These are phyloP conservation scores for Parastagonospora avenae DNA, from an alignment of 2,329 filamentous ascomycete genomes.

Conservation along the genomic window DNA sequence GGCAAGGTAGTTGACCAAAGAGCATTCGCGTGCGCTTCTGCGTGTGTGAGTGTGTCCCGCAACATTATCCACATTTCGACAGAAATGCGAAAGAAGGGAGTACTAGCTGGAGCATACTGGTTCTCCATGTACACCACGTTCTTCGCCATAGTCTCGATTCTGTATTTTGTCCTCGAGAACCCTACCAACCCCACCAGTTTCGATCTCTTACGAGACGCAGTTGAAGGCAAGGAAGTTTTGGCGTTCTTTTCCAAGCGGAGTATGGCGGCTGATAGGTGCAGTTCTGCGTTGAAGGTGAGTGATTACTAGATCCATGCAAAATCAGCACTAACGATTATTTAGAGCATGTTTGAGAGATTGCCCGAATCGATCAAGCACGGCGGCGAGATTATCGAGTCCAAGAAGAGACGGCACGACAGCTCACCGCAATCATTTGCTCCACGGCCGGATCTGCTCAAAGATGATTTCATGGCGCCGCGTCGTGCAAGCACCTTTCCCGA, in stretches of 20 bases:
- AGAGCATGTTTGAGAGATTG: conserved; percentile 84
- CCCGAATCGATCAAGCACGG: conserved; percentile 69
- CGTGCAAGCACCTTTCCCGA: conserved; percentile 47
- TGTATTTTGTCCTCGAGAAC: conserved; percentile 82
- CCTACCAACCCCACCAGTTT: conserved; percentile 74
- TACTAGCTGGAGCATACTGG: conserved; percentile 84
- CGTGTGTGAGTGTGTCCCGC: conserved; percentile 68
- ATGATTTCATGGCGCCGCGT: conserved; percentile 28
- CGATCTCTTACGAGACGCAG: conserved; percentile 84
- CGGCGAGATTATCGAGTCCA: conserved; percentile 33
- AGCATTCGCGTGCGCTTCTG: conserved; percentile 75
- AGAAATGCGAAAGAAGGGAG: conserved; percentile 74
- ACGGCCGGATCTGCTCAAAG: conserved; percentile 32
- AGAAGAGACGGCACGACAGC: conserved; percentile 46
- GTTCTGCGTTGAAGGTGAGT: conserved; percentile 74
- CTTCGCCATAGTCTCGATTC: conserved; percentile 77
- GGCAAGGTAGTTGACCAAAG: conserved; percentile 68
- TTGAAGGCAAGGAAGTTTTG: conserved; percentile 82
- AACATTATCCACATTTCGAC: conserved; percentile 81
- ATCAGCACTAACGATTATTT: conserved; percentile 13
- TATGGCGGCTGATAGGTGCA: conserved; percentile 86
- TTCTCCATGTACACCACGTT: conserved; percentile 85
- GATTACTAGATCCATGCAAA: not conserved
- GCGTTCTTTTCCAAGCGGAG: conserved; percentile 80
- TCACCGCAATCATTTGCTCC: conserved; percentile 38